Evolutionary conservation across 306 rosid species (phyloP), one percentile per base, ranked within the genome.

Genomic region (Cucurbita pepo): DNA sequence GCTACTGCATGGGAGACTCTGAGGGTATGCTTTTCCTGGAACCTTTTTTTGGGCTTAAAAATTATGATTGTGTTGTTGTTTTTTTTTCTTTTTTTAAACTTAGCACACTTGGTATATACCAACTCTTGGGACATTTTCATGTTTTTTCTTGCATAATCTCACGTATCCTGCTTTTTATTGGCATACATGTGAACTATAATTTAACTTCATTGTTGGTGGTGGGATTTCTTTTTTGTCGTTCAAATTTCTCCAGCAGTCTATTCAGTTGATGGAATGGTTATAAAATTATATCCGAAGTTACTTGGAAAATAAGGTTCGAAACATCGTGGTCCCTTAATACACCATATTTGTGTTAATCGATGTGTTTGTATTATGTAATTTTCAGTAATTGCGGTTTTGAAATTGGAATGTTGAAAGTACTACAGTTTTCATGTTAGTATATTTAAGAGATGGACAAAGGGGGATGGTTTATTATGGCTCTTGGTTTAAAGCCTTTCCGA

Each of bases 1-100:
- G 95, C 92, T 73, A 81, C 80, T 21, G 96, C 99, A 18, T 94
- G 99, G 99, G 78, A 78, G 81, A 91, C 95, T 74, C 81, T 94
- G 74, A 88, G 83, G 89, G 99, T 94, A 86, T 66, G 83, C 61
- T 13, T 69, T 77, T 16, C 50, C 53, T 43, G 25, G 11, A 59
- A 30, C 34, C 34, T 74, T 51, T 61, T 36, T n/a, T 19, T 16
- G 3, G 1, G 41, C 37, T 12, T 40, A 37, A 41, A 71, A 51
- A 4, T 36, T 18, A 45, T 65, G 4, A 10, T 64, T 0, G 13
- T 47, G 8, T 65, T 64, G 15, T 1, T 21, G n/a, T 8, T 51
- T 5, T 5, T 15, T 50, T 50, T 14, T 50, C 25, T 25, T 25
- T 45, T 10, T 0, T 45, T 37, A 7, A 3, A 48, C 69, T 16